Base-by-base conservation (phyloP, 140 eudicot genomes). In the Artemisia princeps region DNA sequence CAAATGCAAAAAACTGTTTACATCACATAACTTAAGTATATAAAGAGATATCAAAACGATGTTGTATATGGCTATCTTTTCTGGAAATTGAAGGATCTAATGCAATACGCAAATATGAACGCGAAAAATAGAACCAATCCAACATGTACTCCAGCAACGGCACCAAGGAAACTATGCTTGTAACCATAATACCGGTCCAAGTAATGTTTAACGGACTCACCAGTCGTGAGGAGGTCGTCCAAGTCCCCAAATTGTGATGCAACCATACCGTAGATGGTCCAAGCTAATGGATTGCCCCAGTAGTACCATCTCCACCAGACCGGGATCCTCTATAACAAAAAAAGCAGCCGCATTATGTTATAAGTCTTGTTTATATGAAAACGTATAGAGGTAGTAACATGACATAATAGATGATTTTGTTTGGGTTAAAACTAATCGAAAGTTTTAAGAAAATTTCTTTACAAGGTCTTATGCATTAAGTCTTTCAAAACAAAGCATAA, bases 261-360 rank as follows among this genome's bases (percentile, higher is more conserved):
- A 22, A 77, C 75, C 73, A 88, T 51, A 33, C 96, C 95, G 33
- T 87, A 79, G 20, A 87, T 13, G 3, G 91, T 76, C 95, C 95
- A 87, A 0, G 95, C 77, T 10, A 88, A 11, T 1, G 96, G 96
- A 49, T 75, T 70, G 3, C 60, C 77, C 89, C 89, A 85, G 53
- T 73, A 81, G 64, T 76, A 88, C 96, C 96, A 88, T 70, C 87
- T 88, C 96, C 96, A 88, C 96, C 96, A 85, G 1, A 80, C 63
- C 1, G 96, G 96, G 40, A 81, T 85, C 20, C 78, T 76, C 96
- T 88, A 75, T 69, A 40, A 59, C 50, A 67, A 8, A 13, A 20
- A 10, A 3, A 11, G 23, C 2, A 12, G 10, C 28, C 4, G 22
- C 20, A 14, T 16, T 49, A 3, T 68, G 13, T 40, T 20, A 20